Percentiles rank a stretch among this genome's conserved stretches.
These are phyloP conservation scores for Cordyceps militaris DNA, from an alignment of 2,329 filamentous ascomycete genomes.

Conservation along the genomic window DNA sequence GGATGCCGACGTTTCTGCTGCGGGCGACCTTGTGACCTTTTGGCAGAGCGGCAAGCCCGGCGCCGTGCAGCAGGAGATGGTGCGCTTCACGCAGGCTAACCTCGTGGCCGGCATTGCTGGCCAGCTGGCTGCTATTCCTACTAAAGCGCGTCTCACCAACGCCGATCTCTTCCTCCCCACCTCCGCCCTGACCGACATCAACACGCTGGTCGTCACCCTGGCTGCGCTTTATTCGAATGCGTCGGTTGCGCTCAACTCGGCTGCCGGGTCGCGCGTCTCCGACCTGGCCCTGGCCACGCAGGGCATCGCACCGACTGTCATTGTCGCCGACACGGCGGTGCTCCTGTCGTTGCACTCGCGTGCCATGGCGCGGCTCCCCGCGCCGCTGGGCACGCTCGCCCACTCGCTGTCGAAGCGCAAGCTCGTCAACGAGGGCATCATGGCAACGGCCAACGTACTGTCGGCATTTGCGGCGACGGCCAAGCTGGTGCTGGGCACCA, in stretches of 20 bases:
- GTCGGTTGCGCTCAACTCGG: conserved; percentile 82
- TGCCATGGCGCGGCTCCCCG: conserved; percentile 51
- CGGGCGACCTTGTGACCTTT: conserved; percentile 55
- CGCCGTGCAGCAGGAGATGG: conserved; percentile 54
- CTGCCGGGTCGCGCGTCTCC: conserved; percentile 61
- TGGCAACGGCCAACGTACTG: conserved; percentile 48
- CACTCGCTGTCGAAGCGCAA: conserved; percentile 66
- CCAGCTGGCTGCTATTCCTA: conserved; percentile 68
- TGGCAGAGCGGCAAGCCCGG: conserved; percentile 48
- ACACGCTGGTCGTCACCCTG: conserved; percentile 72
- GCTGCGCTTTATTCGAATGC: conserved; percentile 78
- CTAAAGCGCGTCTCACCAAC: conserved; percentile 62
- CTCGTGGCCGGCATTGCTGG: conserved; percentile 80
- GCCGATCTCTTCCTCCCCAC: conserved; percentile 80
- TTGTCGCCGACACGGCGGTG: conserved; percentile 70
- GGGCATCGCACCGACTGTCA: conserved; percentile 71
- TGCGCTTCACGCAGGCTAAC: conserved; percentile 76
- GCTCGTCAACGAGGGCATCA: conserved; percentile 62
- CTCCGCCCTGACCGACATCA: conserved; percentile 71
- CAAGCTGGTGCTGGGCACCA: conserved; percentile 51
- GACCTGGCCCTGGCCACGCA: conserved; percentile 68
- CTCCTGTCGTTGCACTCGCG: conserved; percentile 61
- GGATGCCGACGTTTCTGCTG: conserved; percentile 34
- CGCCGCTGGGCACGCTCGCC: conserved; percentile 57
- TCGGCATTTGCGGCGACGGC: conserved; percentile 50